Evolutionary conservation across 129 eudicot genomes (phyloP), one percentile per base, ranked within the genome.

Genomic region (Centaurea solstitialis): DNA sequence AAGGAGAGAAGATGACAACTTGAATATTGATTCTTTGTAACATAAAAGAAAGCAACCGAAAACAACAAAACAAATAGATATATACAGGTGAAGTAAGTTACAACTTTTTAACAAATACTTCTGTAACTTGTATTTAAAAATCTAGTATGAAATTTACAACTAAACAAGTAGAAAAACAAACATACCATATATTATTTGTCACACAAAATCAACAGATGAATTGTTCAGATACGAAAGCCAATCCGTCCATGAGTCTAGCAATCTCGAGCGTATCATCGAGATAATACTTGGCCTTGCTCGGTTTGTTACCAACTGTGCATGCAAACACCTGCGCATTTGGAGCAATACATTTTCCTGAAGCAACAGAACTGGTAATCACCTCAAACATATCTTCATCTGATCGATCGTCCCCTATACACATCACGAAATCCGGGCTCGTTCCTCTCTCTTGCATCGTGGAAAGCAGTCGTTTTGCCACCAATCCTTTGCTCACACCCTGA

Each of bases 341-440:
- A 74, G 92, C 90, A 39, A 91, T 87, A 53, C 84, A 81, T 57
- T 87, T 86, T 23, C 88, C 87, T 0, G 80, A 80, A 4, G 83
- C 83, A 11, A 79, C 70, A 21, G 91, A 84, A 82, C 86, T 88
- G 8, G 73, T 84, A 9, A 91, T 89, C 22, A 91, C 96, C 86
- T 91, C 97, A 45, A 90, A 90, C 89, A 90, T 90, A 81, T 87
- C 91, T 67, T 90, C 94, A 37, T 87, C 91, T 0, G 94, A 90
- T 39, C 97, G 59, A 64, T 93, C 97, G 9, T 93, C 97, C 13
- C 97, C 97, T 9, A 93, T 86, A 81, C 97, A 93, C 22, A 90
- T 77, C 43, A 90, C 89, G 22, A 90, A 90, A 85, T 90, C 94
- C 6, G 94, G 83, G 0, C 53, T 78, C 84, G 71, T 86, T 50